Evolutionary conservation across 2,329 filamentous ascomycete species (phyloP).

Genomic region (Penicillium griseofulvum): DNA sequence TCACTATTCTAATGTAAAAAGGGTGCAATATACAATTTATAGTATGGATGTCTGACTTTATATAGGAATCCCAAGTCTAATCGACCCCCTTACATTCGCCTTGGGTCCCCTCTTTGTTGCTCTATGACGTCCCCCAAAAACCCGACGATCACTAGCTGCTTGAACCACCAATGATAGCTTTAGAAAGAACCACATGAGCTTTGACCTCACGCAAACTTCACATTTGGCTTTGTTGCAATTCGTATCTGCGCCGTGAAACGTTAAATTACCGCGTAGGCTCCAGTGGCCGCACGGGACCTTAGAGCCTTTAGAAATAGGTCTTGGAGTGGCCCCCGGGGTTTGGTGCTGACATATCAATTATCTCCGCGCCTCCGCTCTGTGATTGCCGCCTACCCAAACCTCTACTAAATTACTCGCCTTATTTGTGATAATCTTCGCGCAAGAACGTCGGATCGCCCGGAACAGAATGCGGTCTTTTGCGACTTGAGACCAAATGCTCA

Average conservation of each 20-base stretch:
- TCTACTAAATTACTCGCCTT: constrained; percentile 1
- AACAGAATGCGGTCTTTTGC: constrained; percentile 18
- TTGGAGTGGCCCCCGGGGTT: neutral
- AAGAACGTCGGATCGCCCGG: neutral
- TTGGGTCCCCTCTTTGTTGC: constrained; percentile 15
- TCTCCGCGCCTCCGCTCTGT: constrained; percentile 17
- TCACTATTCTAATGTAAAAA: no score
- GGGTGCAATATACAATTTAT: no score
- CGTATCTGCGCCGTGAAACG: neutral
- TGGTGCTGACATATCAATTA: constrained; percentile 23
- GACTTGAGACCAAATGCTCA: constrained; percentile 16
- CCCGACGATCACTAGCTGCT: constrained; percentile 10
- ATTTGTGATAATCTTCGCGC: constrained; percentile 1
- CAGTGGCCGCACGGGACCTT: neutral
- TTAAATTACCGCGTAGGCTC: neutral
- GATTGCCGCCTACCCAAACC: constrained; percentile 12
- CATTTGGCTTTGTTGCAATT: constrained; percentile 3
- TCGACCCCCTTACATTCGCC: constrained; percentile 11
- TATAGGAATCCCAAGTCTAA: neutral
- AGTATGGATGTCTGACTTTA: no score
- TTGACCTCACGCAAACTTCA: constrained; percentile 9
- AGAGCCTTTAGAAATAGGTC: neutral
- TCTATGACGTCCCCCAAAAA: constrained; percentile 17
- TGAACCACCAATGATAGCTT: constrained; percentile 10
- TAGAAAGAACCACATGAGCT: constrained; percentile 6